A percentile compares a stretch with the other conserved stretches of the same genome.
Evolutionary conservation across 805 yeast species (phyloP).

Genomic region (Ogataea nonfermentans): DNA sequence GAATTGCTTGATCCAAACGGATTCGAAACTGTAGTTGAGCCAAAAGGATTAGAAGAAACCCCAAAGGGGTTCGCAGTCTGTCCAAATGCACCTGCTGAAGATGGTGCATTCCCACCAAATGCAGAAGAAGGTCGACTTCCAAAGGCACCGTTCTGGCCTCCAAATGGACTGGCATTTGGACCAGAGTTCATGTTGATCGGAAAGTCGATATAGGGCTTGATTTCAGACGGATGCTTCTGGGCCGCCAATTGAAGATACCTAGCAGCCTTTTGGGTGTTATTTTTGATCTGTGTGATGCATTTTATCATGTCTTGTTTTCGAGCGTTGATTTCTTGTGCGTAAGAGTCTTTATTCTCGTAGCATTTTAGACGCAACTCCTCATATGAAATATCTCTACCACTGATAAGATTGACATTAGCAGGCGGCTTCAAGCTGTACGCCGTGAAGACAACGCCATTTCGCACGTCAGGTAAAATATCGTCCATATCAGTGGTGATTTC

Average conservation of each 20-base stretch:
- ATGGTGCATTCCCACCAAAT: not conserved
- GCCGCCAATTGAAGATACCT: conserved; percentile 52
- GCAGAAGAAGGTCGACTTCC: not conserved
- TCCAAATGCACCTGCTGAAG: conserved; percentile 2
- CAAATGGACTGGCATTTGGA: not conserved
- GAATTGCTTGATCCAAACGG: conserved; percentile 11
- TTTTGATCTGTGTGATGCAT: conserved; percentile 38
- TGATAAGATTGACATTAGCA: conserved; percentile 46
- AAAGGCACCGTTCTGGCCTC: not conserved
- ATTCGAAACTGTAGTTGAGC: conserved; percentile 2
- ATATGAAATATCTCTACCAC: conserved; percentile 50
- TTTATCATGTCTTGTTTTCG: conserved; percentile 47
- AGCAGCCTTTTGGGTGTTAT: conserved; percentile 50
- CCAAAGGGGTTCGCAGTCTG: conserved; percentile 8
- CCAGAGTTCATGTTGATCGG: conserved; percentile 27
- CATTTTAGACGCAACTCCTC: conserved; percentile 53
- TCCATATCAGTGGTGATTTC: conserved; percentile 29
- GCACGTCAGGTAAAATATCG: conserved; percentile 8
- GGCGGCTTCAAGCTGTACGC: conserved; percentile 50
- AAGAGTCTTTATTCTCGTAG: conserved; percentile 42
- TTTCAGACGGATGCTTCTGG: conserved; percentile 24
- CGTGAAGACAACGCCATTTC: conserved; percentile 37
- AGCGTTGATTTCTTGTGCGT: conserved; percentile 39
- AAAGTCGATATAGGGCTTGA: conserved; percentile 35
- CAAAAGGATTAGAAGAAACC: not conserved